phyloP scores from a whole-genome alignment of 1,139 yeast genomes.

The Candida tropicalis region DNA sequence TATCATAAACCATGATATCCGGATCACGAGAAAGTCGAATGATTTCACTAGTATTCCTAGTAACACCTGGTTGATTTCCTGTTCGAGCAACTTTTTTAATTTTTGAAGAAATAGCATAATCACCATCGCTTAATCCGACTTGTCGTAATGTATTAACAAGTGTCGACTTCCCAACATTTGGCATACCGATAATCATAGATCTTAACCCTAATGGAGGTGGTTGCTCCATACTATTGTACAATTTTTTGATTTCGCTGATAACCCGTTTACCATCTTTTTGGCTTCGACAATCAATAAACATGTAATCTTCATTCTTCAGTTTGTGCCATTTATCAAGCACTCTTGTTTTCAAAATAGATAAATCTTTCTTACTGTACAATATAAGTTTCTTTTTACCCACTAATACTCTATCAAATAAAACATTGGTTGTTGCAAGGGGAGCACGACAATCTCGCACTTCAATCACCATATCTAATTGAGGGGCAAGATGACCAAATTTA shows the following conservation, averaged over 20 bases:
- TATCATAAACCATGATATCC: conserved; percentile 75
- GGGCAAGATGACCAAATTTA: conserved; percentile 68
- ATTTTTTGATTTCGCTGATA: conserved; percentile 49
- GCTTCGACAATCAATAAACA: conserved; percentile 63
- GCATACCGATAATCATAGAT: conserved; percentile 87
- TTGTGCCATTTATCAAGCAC: conserved; percentile 57
- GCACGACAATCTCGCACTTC: conserved; percentile 91
- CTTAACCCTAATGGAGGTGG: conserved; percentile 85
- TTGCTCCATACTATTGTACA: conserved; percentile 49
- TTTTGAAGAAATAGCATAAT: conserved; percentile 31
- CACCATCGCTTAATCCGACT: conserved; percentile 39
- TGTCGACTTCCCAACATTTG: conserved; percentile 97
- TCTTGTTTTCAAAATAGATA: conserved; percentile 33
- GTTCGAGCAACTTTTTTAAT: conserved; percentile 75
- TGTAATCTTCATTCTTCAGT: conserved; percentile 51
- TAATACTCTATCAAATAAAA: conserved; percentile 70
- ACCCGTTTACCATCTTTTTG: conserved; percentile 53
- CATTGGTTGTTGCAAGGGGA: conserved; percentile 82
- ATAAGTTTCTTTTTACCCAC: conserved; percentile 60
- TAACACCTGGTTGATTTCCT: conserved; percentile 91
- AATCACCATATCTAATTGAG: conserved; percentile 77
- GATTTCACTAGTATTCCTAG: conserved; percentile 76
- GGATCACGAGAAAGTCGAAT: conserved; percentile 67
- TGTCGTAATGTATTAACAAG: conserved; percentile 73
- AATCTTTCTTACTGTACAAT: conserved; percentile 71